Conservation (phyloP, 176 grass and related monocot genomes). For the Avena atlantica region DNA sequence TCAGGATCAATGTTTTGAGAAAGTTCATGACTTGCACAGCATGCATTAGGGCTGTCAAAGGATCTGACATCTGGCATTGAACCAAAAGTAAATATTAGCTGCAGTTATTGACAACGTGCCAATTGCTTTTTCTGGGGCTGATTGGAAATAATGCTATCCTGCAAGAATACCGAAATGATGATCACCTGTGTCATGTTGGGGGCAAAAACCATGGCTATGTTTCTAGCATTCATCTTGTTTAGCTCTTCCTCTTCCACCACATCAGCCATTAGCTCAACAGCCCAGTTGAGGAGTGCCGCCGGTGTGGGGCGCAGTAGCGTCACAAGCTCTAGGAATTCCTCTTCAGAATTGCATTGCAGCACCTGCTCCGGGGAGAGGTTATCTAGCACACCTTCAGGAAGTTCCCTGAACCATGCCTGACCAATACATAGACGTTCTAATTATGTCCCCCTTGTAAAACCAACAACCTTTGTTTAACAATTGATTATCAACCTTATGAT, state of each 20-base stretch:
- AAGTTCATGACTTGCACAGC: conserved; percentile 99
- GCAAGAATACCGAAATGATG: conserved; percentile 15
- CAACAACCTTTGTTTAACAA: neutral
- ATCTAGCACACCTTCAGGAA: conserved; percentile 89
- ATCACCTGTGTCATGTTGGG: conserved; percentile 98
- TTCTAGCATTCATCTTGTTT: conserved; percentile 98
- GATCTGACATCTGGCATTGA: conserved; percentile 93
- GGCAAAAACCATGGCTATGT: conserved; percentile 94
- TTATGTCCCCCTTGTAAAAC: neutral
- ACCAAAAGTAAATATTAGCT: conserved; percentile 32
- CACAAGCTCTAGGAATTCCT: conserved; percentile 75
- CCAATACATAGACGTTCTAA: neutral
- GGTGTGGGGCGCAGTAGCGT: conserved; percentile 67
- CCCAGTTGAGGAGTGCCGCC: conserved; percentile 80
- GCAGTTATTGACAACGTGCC: neutral
- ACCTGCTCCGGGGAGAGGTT: conserved; percentile 83
- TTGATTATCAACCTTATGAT: neutral
- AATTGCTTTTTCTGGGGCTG: neutral
- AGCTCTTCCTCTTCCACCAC: conserved; percentile 86
- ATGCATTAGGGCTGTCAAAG: conserved; percentile 95
- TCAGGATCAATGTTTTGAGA: conserved; percentile 89
- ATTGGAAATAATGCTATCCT: neutral
- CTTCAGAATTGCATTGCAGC: conserved; percentile 82
- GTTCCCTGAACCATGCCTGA: conserved; percentile 96
- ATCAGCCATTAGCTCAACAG: conserved; percentile 87